Evolutionary conservation across 768 basidiomycete genomes (phyloP).

Genomic region (Calvatia gigantea): DNA sequence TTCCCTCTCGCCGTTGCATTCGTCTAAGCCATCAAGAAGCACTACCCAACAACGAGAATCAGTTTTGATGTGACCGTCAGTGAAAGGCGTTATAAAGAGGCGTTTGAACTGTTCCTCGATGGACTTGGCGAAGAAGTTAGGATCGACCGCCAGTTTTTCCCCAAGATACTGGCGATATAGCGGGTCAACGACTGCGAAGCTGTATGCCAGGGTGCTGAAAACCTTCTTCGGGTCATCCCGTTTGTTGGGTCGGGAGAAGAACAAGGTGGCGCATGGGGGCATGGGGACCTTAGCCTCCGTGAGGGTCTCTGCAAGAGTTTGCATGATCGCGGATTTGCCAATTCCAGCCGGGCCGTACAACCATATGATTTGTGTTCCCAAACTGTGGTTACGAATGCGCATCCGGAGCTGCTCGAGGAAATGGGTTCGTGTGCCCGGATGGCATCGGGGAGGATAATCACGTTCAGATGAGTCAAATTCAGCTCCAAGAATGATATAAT

Average conservation of each 20-base stretch:
- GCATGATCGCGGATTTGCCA: too few relatives aligned
- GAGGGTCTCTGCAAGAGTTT: too few relatives aligned
- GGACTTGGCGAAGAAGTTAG: not conserved
- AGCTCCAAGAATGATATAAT: too few relatives aligned
- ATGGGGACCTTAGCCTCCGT: not conserved
- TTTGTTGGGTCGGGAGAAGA: not conserved
- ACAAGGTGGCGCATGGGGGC: not conserved
- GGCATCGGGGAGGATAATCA: too few relatives aligned
- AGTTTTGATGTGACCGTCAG: not conserved
- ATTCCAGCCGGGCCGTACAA: too few relatives aligned
- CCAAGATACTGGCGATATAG: not conserved
- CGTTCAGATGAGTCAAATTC: too few relatives aligned
- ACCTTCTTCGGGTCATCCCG: not conserved
- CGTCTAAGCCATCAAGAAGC: not conserved
- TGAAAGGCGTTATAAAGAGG: not conserved
- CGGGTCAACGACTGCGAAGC: not conserved
- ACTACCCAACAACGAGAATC: not conserved
- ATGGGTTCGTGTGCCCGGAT: too few relatives aligned
- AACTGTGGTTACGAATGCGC: too few relatives aligned
- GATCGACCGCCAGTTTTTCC: not conserved
- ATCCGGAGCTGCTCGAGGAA: too few relatives aligned
- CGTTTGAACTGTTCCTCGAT: not conserved
- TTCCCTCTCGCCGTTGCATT: not conserved
- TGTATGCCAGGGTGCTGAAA: not conserved
- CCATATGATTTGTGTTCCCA: too few relatives aligned